Base-by-base conservation (phyloP, 2,329 filamentous ascomycete genomes). In the Xylariaceae sp. region DNA sequence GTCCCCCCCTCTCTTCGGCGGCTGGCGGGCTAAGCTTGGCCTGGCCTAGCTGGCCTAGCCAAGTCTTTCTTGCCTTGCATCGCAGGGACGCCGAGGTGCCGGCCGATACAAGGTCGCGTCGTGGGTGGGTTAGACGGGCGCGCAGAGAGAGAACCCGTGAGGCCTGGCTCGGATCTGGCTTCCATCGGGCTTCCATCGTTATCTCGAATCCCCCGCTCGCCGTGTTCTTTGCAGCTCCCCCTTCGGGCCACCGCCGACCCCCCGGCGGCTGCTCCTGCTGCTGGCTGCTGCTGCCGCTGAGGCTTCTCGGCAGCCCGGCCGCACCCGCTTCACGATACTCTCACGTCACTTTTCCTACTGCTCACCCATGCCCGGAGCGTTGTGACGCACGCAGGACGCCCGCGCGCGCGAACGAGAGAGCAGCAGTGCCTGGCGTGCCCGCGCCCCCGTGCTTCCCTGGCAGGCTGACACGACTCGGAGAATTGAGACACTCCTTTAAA, bases 181-280 rank as follows among this genome's bases (percentile, higher is more conserved):
- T 53, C 52, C 35, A 52, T 46, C 34, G 35, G 47, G 44, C 50
- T 55, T 55, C 52, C 42, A 55, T 51, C 46, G 46, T 53, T 55
- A 55, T 55, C 50, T 52, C 40, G 39, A 42, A 15, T 41, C 48
- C 45, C 41, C 45, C 45, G n/a, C n/a, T 39, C 40, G 28, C 41
- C 36, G 43, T 44, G 32, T 53, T 55, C 52, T 47, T 43, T 52
- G 47, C 52, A 55, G 50, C 52, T 55, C 52, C 52, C 50, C 42
- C 33, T 48, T 54, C 52, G 28, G 51, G 52, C 45, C 37, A 33
- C 33, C 29, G 40, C 49, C 48, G 45, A 38, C 36, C 42, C 19
- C 15, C 18, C 21, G 32, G 21, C 37, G 25, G 31, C n/a, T n/a
- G n/a, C n/a, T 35, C 33, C 28, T 38, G 36, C 40, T 32, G 37